These are phyloP conservation scores for Trichomonas tenax DNA, from an alignment of 208 protist genomes.

Conservation along the genomic window DNA sequence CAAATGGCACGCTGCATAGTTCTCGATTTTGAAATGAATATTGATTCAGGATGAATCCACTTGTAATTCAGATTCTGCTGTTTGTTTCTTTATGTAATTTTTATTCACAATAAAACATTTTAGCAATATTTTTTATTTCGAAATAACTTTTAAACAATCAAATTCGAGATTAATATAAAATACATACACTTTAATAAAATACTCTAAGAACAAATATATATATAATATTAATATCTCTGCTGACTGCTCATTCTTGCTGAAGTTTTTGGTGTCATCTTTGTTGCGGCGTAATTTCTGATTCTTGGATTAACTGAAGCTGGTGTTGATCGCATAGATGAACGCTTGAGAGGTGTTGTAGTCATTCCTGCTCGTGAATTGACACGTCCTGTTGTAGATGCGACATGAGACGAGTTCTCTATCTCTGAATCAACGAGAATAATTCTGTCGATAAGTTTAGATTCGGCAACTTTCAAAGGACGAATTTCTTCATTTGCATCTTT, in stretches of 20 bases:
- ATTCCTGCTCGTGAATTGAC: background rate
- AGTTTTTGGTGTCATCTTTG: background rate
- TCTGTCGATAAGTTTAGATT: background rate
- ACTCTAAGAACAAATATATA: too few species aligned
- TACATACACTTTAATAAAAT: too few species aligned
- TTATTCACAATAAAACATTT: too few species aligned
- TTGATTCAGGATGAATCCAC: too few species aligned
- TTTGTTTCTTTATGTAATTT: too few species aligned
- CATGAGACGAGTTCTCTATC: background rate
- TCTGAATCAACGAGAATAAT: background rate
- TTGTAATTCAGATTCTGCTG: too few species aligned
- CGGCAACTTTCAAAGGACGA: background rate
- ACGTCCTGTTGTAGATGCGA: background rate
- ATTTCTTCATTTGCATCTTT: background rate
- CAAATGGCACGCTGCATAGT: too few species aligned
- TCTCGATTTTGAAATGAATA: too few species aligned
- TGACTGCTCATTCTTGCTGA: background rate
- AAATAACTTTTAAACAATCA: too few species aligned
- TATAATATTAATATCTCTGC: background rate
- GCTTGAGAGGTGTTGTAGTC: background rate
- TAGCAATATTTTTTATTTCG: too few species aligned
- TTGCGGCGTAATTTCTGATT: background rate
- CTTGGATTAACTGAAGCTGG: background rate
- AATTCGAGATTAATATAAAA: too few species aligned
- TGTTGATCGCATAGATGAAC: background rate